These are phyloP conservation scores for Neckera pumila DNA, from an alignment of 225 moss, liverwort and hornwort genomes.

Conservation along the genomic window DNA sequence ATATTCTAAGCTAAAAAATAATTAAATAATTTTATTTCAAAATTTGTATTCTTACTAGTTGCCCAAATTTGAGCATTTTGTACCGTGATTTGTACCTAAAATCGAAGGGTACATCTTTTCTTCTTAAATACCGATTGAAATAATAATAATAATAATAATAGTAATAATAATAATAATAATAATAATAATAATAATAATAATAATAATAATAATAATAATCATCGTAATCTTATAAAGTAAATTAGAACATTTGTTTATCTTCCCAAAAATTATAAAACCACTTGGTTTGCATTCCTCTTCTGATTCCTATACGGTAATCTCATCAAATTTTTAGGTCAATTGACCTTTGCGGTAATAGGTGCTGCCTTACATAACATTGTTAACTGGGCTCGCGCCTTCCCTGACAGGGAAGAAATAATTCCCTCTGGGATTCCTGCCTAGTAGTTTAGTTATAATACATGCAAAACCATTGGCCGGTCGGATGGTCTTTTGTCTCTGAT, in stretches of 20 bases:
- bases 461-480: no score
- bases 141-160: no score
- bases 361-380: no score
- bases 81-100: neutral
- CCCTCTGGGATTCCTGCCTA: no score
- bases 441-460: no score
- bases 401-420: no score
- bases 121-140: neutral
- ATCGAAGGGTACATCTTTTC: neutral
- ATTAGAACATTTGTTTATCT: neutral
- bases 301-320: neutral
- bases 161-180: no score
- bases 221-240: accelerated
- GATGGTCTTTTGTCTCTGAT: no score
- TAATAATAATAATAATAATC: no score
- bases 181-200: no score
- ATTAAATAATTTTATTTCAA: neutral
- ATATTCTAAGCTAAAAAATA: neutral
- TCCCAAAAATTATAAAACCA: neutral
- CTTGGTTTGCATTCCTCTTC: neutral
- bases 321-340: neutral
- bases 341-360: neutral
- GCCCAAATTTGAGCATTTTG: neutral
- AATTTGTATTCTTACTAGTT: neutral
- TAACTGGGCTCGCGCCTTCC: no score